Evolutionary conservation across 2,329 filamentous ascomycete genomes (phyloP).

Genomic region (Pezicula radicicola): DNA sequence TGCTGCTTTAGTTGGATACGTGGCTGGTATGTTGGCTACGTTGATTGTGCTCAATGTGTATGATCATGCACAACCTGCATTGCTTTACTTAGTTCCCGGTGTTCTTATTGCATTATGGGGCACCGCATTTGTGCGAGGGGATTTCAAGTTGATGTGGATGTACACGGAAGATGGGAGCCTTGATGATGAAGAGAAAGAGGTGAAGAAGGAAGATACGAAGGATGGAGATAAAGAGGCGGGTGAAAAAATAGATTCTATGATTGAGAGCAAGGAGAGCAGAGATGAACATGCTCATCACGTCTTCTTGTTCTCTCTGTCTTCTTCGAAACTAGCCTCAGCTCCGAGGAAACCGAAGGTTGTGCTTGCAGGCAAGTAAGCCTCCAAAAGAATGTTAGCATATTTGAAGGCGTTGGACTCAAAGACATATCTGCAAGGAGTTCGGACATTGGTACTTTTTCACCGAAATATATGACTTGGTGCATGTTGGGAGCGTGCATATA

Average conservation of each 20-base stretch:
- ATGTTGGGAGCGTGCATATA: no score
- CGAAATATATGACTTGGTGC: no score
- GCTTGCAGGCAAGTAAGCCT: no score
- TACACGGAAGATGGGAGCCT: slow-evolving; percentile 73
- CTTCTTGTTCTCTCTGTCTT: slow-evolving; percentile 24
- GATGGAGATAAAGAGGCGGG: slow-evolving; percentile 2
- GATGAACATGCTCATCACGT: slow-evolving; percentile 21
- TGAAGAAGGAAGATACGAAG: slow-evolving; percentile 7
- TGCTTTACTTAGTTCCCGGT: slow-evolving; percentile 88
- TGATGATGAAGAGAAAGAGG: slow-evolving; percentile 30
- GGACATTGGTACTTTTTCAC: no score
- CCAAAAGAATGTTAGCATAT: no score
- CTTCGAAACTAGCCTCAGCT: slow-evolving; percentile 8
- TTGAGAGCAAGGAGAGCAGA: background rate
- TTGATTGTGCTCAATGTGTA: slow-evolving; percentile 74
- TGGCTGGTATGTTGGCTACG: slow-evolving; percentile 73
- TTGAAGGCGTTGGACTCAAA: no score
- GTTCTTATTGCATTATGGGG: slow-evolving; percentile 74
- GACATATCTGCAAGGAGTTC: no score
- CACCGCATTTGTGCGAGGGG: slow-evolving; percentile 68
- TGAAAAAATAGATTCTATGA: background rate
- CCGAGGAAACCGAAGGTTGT: background rate
- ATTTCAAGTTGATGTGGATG: slow-evolving; percentile 72
- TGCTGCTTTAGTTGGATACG: slow-evolving; percentile 73
- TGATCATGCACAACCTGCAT: slow-evolving; percentile 80